Evolutionary conservation across 2,329 filamentous ascomycete genomes (phyloP).

Genomic region (Nigrograna mackinnonii): DNA sequence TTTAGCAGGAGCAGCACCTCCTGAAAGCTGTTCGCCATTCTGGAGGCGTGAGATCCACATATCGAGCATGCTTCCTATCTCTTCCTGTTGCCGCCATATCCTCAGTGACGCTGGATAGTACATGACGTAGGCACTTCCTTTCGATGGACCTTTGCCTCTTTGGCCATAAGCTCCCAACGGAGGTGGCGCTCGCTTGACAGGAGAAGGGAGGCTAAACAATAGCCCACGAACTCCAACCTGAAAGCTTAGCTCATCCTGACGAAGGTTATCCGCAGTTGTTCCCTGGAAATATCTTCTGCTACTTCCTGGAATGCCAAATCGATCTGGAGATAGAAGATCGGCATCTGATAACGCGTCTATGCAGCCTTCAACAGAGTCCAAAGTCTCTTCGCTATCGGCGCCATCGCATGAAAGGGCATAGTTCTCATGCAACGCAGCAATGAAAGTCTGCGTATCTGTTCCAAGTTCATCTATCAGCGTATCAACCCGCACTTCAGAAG

Average conservation of each 20-base stretch:
- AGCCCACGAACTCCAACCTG: constrained; percentile 87
- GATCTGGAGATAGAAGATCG: constrained; percentile 79
- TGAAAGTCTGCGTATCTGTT: constrained; percentile 87
- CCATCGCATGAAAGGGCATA: constrained; percentile 82
- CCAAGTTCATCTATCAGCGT: constrained; percentile 89
- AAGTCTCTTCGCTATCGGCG: constrained; percentile 61
- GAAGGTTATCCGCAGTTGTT: constrained; percentile 69
- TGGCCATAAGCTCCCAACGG: constrained; percentile 40
- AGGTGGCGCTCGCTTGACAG: constrained; percentile 68
- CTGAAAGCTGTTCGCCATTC: constrained; percentile 37
- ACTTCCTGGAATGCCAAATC: constrained; percentile 65
- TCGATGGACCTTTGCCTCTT: constrained; percentile 30
- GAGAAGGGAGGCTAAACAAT: constrained; percentile 80
- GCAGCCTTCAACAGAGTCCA: constrained; percentile 82
- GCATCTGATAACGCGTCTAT: constrained; percentile 85
- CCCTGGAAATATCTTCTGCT: constrained; percentile 52
- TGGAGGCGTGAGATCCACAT: constrained; percentile 66
- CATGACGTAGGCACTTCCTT: constrained; percentile 78
- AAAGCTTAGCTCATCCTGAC: constrained; percentile 93
- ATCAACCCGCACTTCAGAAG: constrained; percentile 57
- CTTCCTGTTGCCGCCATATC: constrained; percentile 81
- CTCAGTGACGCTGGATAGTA: constrained; percentile 87
- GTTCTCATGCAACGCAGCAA: constrained; percentile 91
- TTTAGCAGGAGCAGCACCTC: constrained; percentile 27
- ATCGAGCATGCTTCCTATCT: constrained; percentile 75